Evolutionary conservation across 441 rosid genomes (phyloP), one percentile per base, ranked within the genome.

Genomic region (Manihot esculenta): DNA sequence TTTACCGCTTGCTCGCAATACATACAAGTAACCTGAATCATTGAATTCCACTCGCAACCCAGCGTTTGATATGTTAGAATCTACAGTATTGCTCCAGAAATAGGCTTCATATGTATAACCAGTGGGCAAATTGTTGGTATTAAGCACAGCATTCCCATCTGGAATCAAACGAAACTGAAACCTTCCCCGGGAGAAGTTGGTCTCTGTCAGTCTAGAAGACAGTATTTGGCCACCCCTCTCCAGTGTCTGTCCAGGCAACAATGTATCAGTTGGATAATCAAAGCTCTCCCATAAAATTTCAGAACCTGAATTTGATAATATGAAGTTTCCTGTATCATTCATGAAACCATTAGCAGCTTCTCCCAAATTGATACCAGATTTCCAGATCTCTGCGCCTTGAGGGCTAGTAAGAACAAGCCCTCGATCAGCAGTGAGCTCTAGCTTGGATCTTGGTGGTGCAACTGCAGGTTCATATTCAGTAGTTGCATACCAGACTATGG

Each of bases 401-500:
- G 84, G 69, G 48, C 60, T 72, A 21, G 41, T 35, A 5, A 35
- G 3, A 35, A 35, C 41, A 2, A 35, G 7, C 6, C 41, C 41
- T 2, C 4, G 58, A 21, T 80, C 57, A 8, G 78, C 65, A 3
- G 78, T 76, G 10, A 84, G 76, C 63, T 6, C 60, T 41, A 82
- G 11, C 42, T 45, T 80, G 24, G 86, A 84, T 51, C 84, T 74
- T 62, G 27, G 26, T 0, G 77, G 77, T n/a, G n/a, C n/a, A n/a
- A n/a, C n/a, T 0, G n/a, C 83, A 2, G 80, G 79, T 0, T 48
- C 26, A 33, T 66, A 53, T 33, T 66, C 35, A 33, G 70, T 74
- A 13, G n/a, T n/a, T n/a, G 83, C 82, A 51, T 56, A 75, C 87
- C 87, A 84, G 42, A 84, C 81, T 35, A 35, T 35, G 41, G 41